These are phyloP conservation scores for Trifolium subterraneum DNA, from an alignment of 306 rosid genomes.

Conservation along the genomic window DNA sequence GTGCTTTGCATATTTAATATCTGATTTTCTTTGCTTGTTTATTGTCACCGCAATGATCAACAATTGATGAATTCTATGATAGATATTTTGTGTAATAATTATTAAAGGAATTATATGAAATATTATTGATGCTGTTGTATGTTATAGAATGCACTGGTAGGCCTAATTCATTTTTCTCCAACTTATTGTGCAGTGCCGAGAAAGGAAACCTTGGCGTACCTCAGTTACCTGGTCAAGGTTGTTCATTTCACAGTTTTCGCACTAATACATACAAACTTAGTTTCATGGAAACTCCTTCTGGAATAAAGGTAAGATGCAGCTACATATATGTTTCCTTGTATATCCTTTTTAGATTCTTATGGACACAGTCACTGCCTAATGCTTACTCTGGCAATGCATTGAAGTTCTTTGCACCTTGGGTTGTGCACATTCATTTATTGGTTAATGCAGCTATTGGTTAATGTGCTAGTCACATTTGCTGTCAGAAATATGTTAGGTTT, in stretches of 20 bases:
- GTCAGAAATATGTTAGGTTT: conserved; percentile 14
- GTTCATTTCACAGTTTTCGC: conserved; percentile 95
- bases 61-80: conserved; percentile 24
- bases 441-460: neutral
- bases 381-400: neutral
- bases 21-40: conserved; percentile 23
- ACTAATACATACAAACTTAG: conserved; percentile 94
- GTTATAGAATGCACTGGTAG: conserved; percentile 18
- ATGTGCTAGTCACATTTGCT: conserved; percentile 14
- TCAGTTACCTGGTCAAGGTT: conserved; percentile 96
- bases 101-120: neutral
- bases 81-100: conserved; percentile 7
- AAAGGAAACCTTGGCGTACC: conserved; percentile 95
- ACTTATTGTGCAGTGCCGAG: conserved; percentile 64
- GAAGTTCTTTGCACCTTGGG: neutral
- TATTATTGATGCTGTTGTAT: conserved; percentile 10
- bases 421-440: conserved; percentile 21
- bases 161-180: conserved; percentile 3
- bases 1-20: conserved; percentile 34
- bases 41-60: conserved; percentile 14
- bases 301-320: conserved; percentile 69
- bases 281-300: conserved; percentile 95
- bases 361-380: neutral
- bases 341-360: conserved; percentile 17
- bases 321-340: conserved; percentile 28